A percentile compares a stretch with the other conserved stretches of the same genome.
Evolutionary conservation across 2,329 filamentous ascomycete genomes (phyloP).

Genomic region (Epichloe typhina): DNA sequence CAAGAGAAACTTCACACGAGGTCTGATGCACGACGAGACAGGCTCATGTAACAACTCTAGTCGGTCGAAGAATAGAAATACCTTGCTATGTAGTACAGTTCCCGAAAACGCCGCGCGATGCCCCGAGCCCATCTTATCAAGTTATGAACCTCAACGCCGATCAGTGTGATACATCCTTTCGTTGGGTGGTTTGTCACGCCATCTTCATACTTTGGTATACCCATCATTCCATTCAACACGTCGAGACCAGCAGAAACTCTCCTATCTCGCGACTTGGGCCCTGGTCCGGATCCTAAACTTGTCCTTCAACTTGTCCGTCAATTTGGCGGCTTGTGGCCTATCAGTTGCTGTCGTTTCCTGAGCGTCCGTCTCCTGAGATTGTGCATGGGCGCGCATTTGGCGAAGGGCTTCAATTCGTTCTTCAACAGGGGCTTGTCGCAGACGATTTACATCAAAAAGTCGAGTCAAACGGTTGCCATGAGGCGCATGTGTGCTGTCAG

Average conservation of each 20-base stretch:
- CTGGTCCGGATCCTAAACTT: conserved; percentile 39
- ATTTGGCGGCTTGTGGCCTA: conserved; percentile 26
- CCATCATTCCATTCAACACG: not conserved
- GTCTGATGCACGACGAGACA: not conserved
- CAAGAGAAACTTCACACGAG: not conserved
- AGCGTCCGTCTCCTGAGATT: conserved; percentile 10
- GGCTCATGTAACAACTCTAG: not conserved
- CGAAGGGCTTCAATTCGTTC: conserved; percentile 49
- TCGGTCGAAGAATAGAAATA: not conserved
- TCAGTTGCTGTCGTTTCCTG: conserved; percentile 17
- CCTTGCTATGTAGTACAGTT: not conserved
- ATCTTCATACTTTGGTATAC: not conserved
- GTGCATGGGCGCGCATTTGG: conserved; percentile 20
- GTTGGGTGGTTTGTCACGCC: not conserved
- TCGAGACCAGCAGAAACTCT: not conserved
- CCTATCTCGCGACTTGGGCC: conserved; percentile 20
- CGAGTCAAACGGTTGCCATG: conserved; percentile 35
- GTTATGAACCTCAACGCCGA: not conserved
- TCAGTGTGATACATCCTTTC: not conserved
- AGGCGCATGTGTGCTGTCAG: conserved; percentile 14
- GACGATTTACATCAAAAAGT: conserved; percentile 41
- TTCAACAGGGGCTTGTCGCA: conserved; percentile 45
- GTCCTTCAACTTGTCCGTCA: conserved; percentile 38
- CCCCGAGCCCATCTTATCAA: not conserved
- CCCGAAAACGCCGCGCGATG: not conserved